Evolutionary conservation across 1,284 basidiomycete genomes (phyloP), one percentile per base, ranked within the genome.

Genomic region (Ustilago shanxiensis): DNA sequence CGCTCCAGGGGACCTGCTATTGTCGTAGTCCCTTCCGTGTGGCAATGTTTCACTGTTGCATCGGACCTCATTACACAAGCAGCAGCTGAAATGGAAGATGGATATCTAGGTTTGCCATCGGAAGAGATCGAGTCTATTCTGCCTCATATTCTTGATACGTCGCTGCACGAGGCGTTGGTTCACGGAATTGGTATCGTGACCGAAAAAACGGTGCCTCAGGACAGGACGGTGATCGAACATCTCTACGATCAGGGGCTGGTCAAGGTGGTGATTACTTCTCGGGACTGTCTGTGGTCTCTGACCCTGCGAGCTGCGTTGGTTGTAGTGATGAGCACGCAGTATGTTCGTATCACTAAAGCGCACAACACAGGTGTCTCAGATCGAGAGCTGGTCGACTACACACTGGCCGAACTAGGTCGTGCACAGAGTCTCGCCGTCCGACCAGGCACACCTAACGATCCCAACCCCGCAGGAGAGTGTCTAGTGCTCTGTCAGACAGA

Each of bases 321-420:
- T 16, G 89, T 98, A 39, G 91, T 95, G 54, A 93, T 98, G 91
- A 93, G 95, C 28, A 95, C 95, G 7, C 96, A 99, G 86, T 97
- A 94, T 85, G 86, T 92, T 35, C 88, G 91, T 54, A 81, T 89
- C 22, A 59, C 61, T 8, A 58, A 62, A 18, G 63, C 70, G 16
- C 56, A 66, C 47, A 50, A 51, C 35, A 60, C 65, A 3, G 77
- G 77, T 18, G 55, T 63, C 9, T 76, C 68, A 24, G 90, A 92
- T 77, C 90, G 92, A 35, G 91, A 92, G 76, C 82, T 95, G 52
- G 89, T 89, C 54, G 93, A 95, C 83, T 99, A 99, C 85, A 87
- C 88, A 0, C 87, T 95, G 35, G 89, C 90, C 33, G 95, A 98
- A 81, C 87, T 99, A 51, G 91, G 93, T 57, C 91, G 91, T 65